Conservation (phyloP, 2,329 filamentous ascomycete genomes). For the Cladophialophora bantiana region DNA sequence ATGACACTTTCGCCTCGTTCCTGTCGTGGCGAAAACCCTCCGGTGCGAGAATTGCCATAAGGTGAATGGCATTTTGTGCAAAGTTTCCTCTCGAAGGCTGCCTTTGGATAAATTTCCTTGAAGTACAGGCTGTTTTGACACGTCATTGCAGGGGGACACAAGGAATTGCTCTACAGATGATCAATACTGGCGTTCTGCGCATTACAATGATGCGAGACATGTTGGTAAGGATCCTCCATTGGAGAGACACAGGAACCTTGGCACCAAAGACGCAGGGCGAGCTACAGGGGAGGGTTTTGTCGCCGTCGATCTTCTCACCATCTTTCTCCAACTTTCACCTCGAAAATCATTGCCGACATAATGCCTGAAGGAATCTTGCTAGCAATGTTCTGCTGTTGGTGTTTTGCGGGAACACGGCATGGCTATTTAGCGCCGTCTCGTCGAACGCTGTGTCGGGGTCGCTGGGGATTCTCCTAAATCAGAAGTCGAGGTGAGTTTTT, state of each 20-base stretch:
- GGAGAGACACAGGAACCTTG: not conserved
- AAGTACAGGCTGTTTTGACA: not conserved
- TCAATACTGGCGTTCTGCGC: not conserved
- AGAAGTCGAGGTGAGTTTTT: not conserved
- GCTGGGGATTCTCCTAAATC: not conserved
- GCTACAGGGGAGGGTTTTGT: not conserved
- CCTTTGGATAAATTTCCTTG: not conserved
- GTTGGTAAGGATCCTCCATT: not conserved
- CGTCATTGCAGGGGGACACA: not conserved
- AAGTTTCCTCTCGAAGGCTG: not conserved
- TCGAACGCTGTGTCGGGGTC: not conserved
- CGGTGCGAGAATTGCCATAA: not conserved
- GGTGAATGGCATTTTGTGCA: not conserved
- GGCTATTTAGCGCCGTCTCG: not conserved
- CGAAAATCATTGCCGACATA: constrained; percentile 14
- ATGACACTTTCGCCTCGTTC: not conserved
- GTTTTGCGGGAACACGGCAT: not conserved
- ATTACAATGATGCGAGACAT: not conserved
- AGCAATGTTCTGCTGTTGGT: not conserved
- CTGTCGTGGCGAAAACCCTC: not conserved
- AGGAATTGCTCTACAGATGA: not conserved
- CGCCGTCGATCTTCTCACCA: constrained; percentile 6
- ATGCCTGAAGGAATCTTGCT: not conserved
- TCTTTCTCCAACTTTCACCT: constrained; percentile 11
- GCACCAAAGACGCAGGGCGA: not conserved